Evolutionary conservation across 1,139 yeast species (phyloP).

Genomic region (Magnusiomyces suaveolens): DNA sequence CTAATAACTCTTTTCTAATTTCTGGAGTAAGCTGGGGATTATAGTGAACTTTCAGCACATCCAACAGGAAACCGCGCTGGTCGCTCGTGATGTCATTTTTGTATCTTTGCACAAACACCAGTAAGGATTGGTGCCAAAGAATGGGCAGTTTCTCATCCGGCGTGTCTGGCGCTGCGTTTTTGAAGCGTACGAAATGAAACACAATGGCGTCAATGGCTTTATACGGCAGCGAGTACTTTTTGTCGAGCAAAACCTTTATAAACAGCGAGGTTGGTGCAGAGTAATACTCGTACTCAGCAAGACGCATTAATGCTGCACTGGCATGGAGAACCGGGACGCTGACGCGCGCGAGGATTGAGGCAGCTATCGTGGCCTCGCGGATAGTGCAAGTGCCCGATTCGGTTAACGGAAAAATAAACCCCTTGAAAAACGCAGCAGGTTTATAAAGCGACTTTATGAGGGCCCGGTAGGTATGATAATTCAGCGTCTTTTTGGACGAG

Average conservation of each 20-base stretch:
- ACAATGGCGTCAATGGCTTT: conserved; percentile 92
- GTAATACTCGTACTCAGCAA: conserved; percentile 66
- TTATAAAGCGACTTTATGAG: conserved; percentile 86
- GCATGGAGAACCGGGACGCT: conserved; percentile 94
- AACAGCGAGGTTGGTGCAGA: conserved; percentile 84
- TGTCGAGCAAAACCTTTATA: conserved; percentile 79
- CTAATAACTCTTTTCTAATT: conserved; percentile 82
- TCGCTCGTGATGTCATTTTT: conserved; percentile 96
- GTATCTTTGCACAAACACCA: conserved; percentile 89
- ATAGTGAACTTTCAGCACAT: conserved; percentile 80
- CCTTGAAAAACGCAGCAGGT: conserved; percentile 96
- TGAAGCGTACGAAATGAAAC: conserved; percentile 85
- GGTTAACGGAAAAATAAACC: conserved; percentile 84
- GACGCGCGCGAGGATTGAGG: conserved; percentile 78
- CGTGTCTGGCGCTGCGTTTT: conserved; percentile 25
- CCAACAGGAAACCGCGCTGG: conserved; percentile 86
- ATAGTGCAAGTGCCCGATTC: conserved; percentile 57
- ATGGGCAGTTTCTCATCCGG: conserved; percentile 64
- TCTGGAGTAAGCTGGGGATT: conserved; percentile 90
- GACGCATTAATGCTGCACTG: conserved; percentile 83
- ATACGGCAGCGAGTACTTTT: conserved; percentile 92
- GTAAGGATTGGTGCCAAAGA: conserved; percentile 93
- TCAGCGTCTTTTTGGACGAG: conserved; percentile 34
- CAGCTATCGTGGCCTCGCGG: conserved; percentile 91
- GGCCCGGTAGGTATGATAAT: conserved; percentile 87